Percentiles rank a stretch among this genome's conserved stretches.
These are phyloP conservation scores for Deinandra increscens DNA, from an alignment of 129 eudicot genomes.

Conservation along the genomic window DNA sequence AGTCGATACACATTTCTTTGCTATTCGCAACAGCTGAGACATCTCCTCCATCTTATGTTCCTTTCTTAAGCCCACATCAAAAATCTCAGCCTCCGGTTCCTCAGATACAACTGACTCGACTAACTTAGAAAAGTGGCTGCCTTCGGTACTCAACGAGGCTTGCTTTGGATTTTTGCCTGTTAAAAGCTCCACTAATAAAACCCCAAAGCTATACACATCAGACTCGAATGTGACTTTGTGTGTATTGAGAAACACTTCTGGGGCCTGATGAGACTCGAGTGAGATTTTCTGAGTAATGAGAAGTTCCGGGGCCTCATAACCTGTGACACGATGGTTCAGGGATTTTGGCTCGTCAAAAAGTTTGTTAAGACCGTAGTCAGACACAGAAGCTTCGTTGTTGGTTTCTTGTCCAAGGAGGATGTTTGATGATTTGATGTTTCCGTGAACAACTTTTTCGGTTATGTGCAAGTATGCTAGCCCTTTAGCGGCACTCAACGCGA, in stretches of 20 bases:
- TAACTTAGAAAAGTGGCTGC: neutral
- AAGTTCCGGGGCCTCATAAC: neutral
- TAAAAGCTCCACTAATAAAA: constrained; percentile 6
- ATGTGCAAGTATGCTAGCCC: neutral
- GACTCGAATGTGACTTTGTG: neutral
- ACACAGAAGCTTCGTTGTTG: neutral
- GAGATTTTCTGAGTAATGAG: neutral
- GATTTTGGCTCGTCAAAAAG: neutral
- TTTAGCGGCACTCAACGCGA: neutral
- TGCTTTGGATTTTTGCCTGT: neutral
- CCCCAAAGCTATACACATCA: constrained; percentile 18
- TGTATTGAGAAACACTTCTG: neutral
- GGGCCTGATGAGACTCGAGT: neutral
- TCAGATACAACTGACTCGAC: neutral
- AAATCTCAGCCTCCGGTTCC: neutral
- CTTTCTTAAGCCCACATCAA: neutral
- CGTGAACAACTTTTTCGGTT: neutral
- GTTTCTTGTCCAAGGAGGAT: neutral
- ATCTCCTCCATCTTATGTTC: neutral
- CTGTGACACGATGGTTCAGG: neutral
- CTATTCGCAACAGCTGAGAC: neutral
- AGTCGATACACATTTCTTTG: neutral
- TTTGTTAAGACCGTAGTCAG: neutral
- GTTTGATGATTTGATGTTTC: neutral
- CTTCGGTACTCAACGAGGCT: neutral